Evolutionary conservation across 139 green algal genomes (phyloP).

Genomic region (Auxenochlorella pyrenoidosa): DNA sequence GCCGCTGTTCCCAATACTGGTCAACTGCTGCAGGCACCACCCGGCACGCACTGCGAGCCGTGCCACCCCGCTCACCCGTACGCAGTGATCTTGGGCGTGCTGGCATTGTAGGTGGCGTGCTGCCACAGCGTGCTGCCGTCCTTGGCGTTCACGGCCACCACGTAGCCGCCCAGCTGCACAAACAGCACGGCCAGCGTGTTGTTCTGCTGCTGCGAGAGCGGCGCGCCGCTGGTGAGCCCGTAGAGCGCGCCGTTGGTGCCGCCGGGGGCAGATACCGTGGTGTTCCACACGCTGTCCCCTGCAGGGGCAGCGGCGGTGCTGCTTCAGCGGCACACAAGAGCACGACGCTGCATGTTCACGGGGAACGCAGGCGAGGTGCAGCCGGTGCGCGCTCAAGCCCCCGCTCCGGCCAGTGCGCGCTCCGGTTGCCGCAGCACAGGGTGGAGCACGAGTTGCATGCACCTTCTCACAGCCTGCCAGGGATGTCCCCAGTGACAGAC

Average conservation of each 20-base stretch:
- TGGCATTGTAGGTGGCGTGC: slow-evolving; percentile 33
- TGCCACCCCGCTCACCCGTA: neutral
- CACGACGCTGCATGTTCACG: too few species aligned
- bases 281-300: neutral
- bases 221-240: slow-evolving; percentile 3
- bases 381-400: too few species aligned
- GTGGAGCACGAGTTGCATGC: too few species aligned
- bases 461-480: too few species aligned
- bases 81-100: slow-evolving; percentile 14
- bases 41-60: neutral
- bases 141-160: slow-evolving; percentile 4
- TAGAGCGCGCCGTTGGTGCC: neutral
- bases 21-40: neutral
- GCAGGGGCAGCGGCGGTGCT: neutral
- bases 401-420: too few species aligned
- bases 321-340: too few species aligned
- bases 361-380: too few species aligned
- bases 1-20: too few species aligned
- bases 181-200: slow-evolving; percentile 4
- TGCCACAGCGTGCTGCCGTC: slow-evolving; percentile 10
- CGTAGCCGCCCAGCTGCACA: slow-evolving; percentile 10
- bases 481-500: too few species aligned
- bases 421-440: too few species aligned
- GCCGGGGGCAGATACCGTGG: neutral
- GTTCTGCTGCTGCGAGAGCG: slow-evolving; percentile 7